Evolutionary conservation across 2,329 filamentous ascomycete genomes (phyloP).

Genomic region (Nannizzia gypsea): DNA sequence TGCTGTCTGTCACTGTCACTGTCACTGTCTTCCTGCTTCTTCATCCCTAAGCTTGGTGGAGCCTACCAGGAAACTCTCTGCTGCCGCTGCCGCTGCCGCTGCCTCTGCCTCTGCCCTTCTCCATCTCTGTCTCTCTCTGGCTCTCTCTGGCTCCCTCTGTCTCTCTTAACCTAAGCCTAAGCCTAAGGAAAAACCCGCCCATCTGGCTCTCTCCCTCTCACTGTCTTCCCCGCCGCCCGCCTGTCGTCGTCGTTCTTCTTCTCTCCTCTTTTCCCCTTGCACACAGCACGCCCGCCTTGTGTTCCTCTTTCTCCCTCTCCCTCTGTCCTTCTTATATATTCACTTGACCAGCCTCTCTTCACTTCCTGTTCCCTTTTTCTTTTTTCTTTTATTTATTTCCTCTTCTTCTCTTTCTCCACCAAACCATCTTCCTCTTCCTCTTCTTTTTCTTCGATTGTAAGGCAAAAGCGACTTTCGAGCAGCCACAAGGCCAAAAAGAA

Average conservation of each 20-base stretch:
- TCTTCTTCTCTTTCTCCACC: not conserved
- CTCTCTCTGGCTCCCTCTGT: constrained; percentile 15
- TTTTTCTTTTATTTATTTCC: not conserved
- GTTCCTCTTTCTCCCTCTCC: constrained; percentile 11
- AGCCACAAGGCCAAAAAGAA: not conserved
- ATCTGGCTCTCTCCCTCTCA: constrained; percentile 2
- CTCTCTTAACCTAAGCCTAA: not conserved
- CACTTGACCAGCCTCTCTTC: not conserved
- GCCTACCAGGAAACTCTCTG: constrained; percentile 10
- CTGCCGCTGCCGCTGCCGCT: constrained; percentile 7
- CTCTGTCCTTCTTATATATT: constrained; percentile 6
- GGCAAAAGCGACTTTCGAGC: not conserved
- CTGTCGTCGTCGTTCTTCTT: constrained; percentile 6
- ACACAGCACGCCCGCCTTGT: constrained; percentile 12
- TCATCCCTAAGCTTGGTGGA: not conserved
- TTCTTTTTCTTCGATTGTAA: not conserved
- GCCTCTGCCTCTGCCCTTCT: constrained; percentile 5
- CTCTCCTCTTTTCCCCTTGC: not conserved
- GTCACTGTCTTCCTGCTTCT: not conserved
- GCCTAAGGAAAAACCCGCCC: too few relatives aligned
- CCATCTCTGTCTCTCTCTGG: constrained; percentile 15
- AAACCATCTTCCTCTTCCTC: not conserved
- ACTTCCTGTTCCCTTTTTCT: constrained; percentile 8
- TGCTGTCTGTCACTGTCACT: not conserved
- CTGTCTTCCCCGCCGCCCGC: not conserved